A percentile compares a stretch with the other conserved stretches of the same genome.
These are phyloP conservation scores for Chalciporus piperatus DNA, from an alignment of 768 basidiomycete species.

Conservation along the genomic window DNA sequence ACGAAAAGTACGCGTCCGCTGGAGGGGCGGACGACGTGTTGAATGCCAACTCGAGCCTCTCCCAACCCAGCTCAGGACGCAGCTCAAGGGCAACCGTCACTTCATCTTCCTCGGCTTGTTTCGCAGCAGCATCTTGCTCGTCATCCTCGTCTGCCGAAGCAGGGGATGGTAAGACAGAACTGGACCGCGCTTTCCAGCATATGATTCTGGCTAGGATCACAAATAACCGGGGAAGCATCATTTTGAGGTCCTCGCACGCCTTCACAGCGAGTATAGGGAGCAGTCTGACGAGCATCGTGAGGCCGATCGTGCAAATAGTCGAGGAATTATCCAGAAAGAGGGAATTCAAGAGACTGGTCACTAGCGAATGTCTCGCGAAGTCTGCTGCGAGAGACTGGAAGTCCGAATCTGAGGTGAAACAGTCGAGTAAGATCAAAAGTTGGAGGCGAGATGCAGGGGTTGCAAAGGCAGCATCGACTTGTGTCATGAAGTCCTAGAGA, in stretches of 20 bases:
- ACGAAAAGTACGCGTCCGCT: conserved; percentile 66
- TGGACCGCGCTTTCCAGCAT: conserved; percentile 66
- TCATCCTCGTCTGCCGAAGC: conserved; percentile 35
- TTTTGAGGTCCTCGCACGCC: conserved; percentile 53
- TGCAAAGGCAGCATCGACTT: conserved; percentile 61
- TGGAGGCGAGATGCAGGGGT: conserved; percentile 64
- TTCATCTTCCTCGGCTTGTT: conserved; percentile 25
- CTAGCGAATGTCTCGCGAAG: conserved; percentile 60
- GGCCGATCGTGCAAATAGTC: conserved; percentile 60
- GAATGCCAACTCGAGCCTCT: conserved; percentile 61
- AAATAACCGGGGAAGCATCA: conserved; percentile 61
- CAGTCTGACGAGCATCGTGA: conserved; percentile 65
- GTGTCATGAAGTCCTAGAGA: conserved; percentile 64
- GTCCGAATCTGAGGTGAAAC: conserved; percentile 52
- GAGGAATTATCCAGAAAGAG: conserved; percentile 74
- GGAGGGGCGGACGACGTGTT: conserved; percentile 55
- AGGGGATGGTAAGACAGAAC: conserved; percentile 31
- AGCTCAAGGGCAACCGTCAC: conserved; percentile 41
- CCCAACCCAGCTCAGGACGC: conserved; percentile 63
- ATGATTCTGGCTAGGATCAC: conserved; percentile 67
- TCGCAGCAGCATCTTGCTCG: neutral
- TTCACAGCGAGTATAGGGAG: conserved; percentile 73
- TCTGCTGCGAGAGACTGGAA: conserved; percentile 50
- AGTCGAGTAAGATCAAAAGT: conserved; percentile 62
- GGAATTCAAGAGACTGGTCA: conserved; percentile 62